phyloP scores from a whole-genome alignment of 495 filamentous ascomycete species.

The Aspergillus cavernicola region DNA sequence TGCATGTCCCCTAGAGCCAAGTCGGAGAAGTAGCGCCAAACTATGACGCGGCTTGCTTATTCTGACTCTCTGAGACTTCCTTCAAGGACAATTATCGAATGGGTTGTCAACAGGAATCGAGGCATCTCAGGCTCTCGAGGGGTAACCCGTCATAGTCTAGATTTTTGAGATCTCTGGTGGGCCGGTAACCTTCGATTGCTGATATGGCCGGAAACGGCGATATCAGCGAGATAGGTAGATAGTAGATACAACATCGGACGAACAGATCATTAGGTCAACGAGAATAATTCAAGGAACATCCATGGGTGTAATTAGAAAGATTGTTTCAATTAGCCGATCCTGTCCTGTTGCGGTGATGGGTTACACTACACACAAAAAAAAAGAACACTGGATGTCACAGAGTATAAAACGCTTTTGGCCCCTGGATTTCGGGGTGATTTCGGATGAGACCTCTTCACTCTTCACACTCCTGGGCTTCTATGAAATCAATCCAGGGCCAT shows the following conservation, averaged over 20 bases:
- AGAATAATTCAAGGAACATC: slow-evolving; percentile 2
- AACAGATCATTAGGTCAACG: no score
- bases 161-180: background rate
- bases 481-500: no score
- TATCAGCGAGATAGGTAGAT: background rate
- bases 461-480: no score
- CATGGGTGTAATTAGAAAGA: background rate
- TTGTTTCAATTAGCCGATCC: slow-evolving; percentile 13
- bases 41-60: slow-evolving; percentile 13
- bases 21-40: background rate
- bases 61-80: background rate
- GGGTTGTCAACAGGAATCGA: no score
- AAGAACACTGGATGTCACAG: background rate
- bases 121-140: no score
- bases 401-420: background rate
- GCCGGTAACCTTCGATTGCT: slow-evolving; percentile 5
- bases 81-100: no score
- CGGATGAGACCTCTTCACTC: no score
- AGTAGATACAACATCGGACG: slow-evolving; percentile 8
- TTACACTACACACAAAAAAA: background rate
- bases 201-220: slow-evolving; percentile 10
- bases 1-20: slow-evolving; percentile 7
- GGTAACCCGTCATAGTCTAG: background rate
- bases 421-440: background rate
- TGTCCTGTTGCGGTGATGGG: slow-evolving; percentile 13